A percentile compares a stretch with the other conserved stretches of the same genome.
Conservation (phyloP, 129 eudicot species). For the Chrysanthemum makinoi region DNA sequence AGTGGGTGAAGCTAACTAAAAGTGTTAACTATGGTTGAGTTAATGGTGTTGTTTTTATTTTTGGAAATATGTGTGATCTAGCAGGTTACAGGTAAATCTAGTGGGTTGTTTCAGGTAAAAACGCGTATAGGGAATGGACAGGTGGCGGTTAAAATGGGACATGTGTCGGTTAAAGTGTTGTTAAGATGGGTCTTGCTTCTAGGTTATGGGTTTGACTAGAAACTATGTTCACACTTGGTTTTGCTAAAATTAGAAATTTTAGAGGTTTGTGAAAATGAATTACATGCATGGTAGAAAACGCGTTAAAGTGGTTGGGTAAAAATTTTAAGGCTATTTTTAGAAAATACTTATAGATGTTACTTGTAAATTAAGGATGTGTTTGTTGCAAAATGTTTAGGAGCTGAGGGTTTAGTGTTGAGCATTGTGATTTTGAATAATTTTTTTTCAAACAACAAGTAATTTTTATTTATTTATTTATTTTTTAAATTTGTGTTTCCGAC, state of each 20-base stretch:
- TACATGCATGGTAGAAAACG: no score
- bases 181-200: not conserved
- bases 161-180: constrained; percentile 12
- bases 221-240: constrained; percentile 23
- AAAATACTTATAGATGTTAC: no score
- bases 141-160: constrained; percentile 6
- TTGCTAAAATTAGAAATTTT: not conserved
- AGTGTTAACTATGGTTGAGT: constrained; percentile 31
- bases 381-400: no score
- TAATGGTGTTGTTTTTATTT: not conserved
- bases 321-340: no score
- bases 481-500: no score
- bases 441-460: no score
- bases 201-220: constrained; percentile 29
- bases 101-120: constrained; percentile 2
- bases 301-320: not conserved
- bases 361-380: no score
- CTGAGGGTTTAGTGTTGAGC: no score
- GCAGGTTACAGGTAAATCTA: constrained; percentile 13
- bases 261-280: not conserved
- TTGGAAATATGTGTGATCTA: not conserved
- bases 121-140: constrained; percentile 19
- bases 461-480: no score
- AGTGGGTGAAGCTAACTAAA: constrained; percentile 12
- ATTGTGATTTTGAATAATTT: no score